Conservation (phyloP, 2,329 filamentous ascomycete species). For the Coniochaeta sp. region DNA sequence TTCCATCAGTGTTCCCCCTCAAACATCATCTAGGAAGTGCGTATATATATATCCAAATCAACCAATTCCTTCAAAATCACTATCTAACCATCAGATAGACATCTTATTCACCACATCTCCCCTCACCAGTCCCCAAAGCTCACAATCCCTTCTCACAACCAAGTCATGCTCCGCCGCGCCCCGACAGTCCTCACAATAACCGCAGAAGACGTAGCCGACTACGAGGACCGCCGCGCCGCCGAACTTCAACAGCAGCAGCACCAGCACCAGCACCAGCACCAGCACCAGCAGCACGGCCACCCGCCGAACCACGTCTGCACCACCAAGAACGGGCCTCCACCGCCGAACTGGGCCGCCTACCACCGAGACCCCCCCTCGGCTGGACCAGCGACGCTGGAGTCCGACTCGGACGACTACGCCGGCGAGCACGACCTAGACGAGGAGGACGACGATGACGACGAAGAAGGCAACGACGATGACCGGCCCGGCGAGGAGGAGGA, state of each 20-base stretch:
- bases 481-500: constrained; percentile 4
- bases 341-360: neutral
- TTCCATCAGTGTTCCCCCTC: too few relatives aligned
- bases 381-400: neutral
- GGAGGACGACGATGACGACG: constrained; percentile 1
- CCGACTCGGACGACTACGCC: neutral
- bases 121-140: neutral
- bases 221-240: constrained; percentile 54
- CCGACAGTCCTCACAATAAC: constrained; percentile 63
- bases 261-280: constrained; percentile 24
- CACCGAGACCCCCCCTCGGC: neutral
- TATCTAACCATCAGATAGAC: neutral
- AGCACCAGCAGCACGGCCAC: constrained; percentile 24
- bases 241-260: constrained; percentile 12
- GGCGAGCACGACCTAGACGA: neutral
- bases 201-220: constrained; percentile 61
- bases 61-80: too few relatives aligned
- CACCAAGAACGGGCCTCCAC: neutral
- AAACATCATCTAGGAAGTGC: too few relatives aligned
- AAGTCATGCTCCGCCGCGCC: constrained; percentile 41
- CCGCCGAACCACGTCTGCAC: neutral
- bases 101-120: neutral
- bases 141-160: too few relatives aligned
- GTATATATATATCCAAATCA: too few relatives aligned
- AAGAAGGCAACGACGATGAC: constrained; percentile 20